Percentiles rank a stretch among this genome's conserved stretches.
Conservation (phyloP, 345 rosid genomes). For the Linum tenue region DNA sequence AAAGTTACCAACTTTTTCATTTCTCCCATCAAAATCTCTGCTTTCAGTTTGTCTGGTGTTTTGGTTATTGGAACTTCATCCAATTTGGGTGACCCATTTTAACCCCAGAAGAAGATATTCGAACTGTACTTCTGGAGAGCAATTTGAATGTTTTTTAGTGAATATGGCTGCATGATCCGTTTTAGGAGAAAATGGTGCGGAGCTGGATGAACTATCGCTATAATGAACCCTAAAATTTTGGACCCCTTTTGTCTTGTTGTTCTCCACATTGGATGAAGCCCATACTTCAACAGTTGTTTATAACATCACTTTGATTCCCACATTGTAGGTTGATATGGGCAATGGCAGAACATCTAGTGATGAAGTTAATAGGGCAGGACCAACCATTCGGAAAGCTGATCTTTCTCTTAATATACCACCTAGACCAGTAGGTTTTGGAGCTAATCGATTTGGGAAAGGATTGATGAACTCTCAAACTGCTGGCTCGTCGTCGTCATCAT, state of each 20-base stretch:
- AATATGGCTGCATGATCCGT: too few species aligned
- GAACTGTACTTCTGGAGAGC: too few species aligned
- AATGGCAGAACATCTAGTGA: conserved; percentile 27
- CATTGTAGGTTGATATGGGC: conserved; percentile 35
- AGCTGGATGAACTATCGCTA: not conserved
- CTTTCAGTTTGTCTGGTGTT: not conserved
- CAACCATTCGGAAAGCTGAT: conserved; percentile 42
- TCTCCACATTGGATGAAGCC: not conserved
- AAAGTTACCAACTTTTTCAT: not conserved
- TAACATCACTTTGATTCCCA: not conserved
- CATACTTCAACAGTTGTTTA: too few species aligned
- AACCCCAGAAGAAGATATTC: too few species aligned
- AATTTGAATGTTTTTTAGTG: too few species aligned
- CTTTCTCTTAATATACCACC: conserved; percentile 81
- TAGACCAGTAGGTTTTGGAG: conserved; percentile 39
- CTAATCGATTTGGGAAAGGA: conserved; percentile 39
- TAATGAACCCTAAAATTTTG: not conserved
- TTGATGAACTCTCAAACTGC: conserved; percentile 41
- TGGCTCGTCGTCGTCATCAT: conserved; percentile 21
- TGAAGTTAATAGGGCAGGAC: conserved; percentile 32
- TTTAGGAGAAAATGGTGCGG: not conserved
- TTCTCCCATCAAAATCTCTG: not conserved
- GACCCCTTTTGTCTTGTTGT: not conserved
- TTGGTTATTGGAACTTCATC: not conserved
- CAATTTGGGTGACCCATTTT: not conserved